A percentile compares a stretch with the other conserved stretches of the same genome.
Conservation (phyloP, 371 early-diverging fungal genomes). For the Sporodiniella umbellata region DNA sequence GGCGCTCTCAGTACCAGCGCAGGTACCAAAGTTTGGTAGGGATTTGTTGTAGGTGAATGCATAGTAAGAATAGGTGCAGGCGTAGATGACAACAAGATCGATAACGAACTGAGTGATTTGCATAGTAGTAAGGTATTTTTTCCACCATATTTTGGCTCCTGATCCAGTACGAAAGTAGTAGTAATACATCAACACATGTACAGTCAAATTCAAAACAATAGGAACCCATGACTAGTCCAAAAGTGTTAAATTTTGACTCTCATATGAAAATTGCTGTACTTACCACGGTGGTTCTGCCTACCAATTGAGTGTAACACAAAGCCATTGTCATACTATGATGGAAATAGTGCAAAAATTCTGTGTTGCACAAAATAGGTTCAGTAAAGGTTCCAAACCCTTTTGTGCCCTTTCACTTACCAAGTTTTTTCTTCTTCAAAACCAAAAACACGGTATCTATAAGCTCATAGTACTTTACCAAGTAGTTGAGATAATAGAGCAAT, state of each 20-base stretch:
- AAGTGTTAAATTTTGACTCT: background rate
- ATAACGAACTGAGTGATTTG: conserved; percentile 87
- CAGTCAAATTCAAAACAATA: conserved; percentile 74
- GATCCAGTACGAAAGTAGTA: conserved; percentile 83
- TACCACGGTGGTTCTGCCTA: conserved; percentile 73
- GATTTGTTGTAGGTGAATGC: conserved; percentile 47
- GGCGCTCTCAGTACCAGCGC: conserved; percentile 71
- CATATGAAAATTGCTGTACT: conserved; percentile 11
- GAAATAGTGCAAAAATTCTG: conserved; percentile 78
- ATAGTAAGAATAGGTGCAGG: conserved; percentile 71
- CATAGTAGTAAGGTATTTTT: conserved; percentile 80
- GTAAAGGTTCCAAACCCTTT: too few species aligned
- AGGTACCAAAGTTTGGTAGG: conserved; percentile 69
- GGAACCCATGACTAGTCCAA: conserved; percentile 62
- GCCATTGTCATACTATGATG: conserved; percentile 84
- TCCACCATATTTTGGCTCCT: conserved; percentile 85
- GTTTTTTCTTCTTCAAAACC: conserved; percentile 63
- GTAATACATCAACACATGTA: conserved; percentile 88
- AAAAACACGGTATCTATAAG: conserved; percentile 68
- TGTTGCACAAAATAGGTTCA: background rate
- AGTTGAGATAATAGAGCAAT: conserved; percentile 65
- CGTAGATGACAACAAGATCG: conserved; percentile 70
- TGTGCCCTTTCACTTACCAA: conserved; percentile 18
- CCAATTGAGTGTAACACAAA: conserved; percentile 72
- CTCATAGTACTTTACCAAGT: conserved; percentile 69